Evolutionary conservation across 202 grass and related monocot species (phyloP), one percentile per base, ranked within the genome.

Genomic region (Bolboschoenoplectus hybrid): DNA sequence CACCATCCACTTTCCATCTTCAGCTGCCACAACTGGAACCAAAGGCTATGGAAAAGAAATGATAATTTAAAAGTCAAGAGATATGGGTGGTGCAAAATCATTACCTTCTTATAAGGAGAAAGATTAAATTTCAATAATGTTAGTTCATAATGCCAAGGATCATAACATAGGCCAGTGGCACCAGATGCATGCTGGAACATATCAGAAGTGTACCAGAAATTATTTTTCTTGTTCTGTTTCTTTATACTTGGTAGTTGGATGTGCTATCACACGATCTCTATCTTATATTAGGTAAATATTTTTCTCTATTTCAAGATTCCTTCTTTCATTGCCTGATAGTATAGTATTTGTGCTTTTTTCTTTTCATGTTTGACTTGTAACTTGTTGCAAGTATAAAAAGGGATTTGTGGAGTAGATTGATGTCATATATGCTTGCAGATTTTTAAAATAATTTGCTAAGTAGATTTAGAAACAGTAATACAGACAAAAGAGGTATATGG

Each of bases 1-100:
- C 65, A 92, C 89, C 82, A 96, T 81, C 96, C 96, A 98, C 69
- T 90, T 93, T 60, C 96, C 96, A 91, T 98, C 89, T 81, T 91
- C 77, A 26, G 91, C 89, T 68, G 90, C 91, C 55, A 95, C 93
- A 90, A 98, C 91, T 85, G 91, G 96, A 13, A 98, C 96, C 91
- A 98, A 88, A 80, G 96, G 96, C 96, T 98, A 87, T 67, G 85
- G 81, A 74, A 86, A 81, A 61, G 55, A 89, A 40, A 53, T 82
- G 65, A 26, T 80, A 89, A 85, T 57, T 60, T 68, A 39, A 55
- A 43, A 41, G 19, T 76, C 73, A 53, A 79, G 13, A 58, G 13
- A 79, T 17, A 51, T 9, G 72, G 26, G 14, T 55, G 47, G 73
- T 76, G 35, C 12, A 32, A 79, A 80, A 41, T 41, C 53, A 80